Base-by-base conservation (phyloP, 345 rosid species). In the Aquilaria sinensis region DNA sequence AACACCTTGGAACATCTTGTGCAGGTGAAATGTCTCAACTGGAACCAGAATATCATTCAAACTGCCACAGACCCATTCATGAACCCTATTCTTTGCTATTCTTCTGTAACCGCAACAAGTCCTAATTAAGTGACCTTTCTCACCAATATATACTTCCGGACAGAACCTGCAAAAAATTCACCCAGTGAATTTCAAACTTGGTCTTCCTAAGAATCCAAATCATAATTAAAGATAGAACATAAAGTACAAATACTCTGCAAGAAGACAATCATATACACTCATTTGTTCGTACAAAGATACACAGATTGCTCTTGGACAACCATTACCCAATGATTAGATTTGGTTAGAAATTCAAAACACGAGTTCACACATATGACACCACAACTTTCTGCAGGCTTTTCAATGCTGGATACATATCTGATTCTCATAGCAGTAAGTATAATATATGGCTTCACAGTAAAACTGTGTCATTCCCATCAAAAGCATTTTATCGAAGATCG, bases 81-180 rank as follows among this genome's bases (percentile, higher is more conserved):
- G 98, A 65, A 88, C 78, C 56, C 80, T 68, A 12, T 73, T 82
- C 72, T 83, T 90, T 14, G 78, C 81, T 57, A 78, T 72, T 12
- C 84, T 79, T 76, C 67, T 75, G 61, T 80, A 86, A 46, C 98
- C 92, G 47, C 74, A 67, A 54, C 98, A 93, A 50, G 90, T 90
- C 61, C 83, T 80, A 68, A 93, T 83, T 69, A 86, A 65, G 68
- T 93, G 98, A n/a, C 98, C 97, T 66, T 74, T 67, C 77, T 86
- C 87, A 14, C 98, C 97, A 51, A 90, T 58, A 75, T 68, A 83
- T 10, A 86, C 94, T 66, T 93, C 98, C 0, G 94, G 70, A 69
- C 97, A 90, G 67, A 88, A 90, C 80, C 97, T 93, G 78, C 73
- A 72, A 65, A 63, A 48, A 47, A 15, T 67, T 56, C 45, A 58